A percentile compares a stretch with the other conserved stretches of the same genome.
phyloP scores from a whole-genome alignment of 1,139 yeast species.

The Geotrichum bryndzae region DNA sequence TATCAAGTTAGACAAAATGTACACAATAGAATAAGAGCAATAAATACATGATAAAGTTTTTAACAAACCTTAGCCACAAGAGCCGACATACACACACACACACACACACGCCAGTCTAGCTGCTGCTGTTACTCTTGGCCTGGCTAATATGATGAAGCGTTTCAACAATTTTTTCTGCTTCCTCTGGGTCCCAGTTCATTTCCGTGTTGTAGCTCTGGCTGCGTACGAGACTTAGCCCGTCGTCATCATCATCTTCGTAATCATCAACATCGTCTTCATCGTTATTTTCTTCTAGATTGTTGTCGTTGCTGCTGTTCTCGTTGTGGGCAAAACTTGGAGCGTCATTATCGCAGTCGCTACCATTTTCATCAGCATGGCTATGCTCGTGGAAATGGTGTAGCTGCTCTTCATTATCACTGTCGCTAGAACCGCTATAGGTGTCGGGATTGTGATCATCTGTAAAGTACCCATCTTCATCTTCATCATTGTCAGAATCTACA shows the following conservation, averaged over 20 bases:
- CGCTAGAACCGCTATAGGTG: background rate
- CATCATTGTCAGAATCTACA: conserved; percentile 40
- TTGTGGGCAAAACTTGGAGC: background rate
- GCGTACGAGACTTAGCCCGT: conserved; percentile 34
- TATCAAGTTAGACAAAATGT: background rate
- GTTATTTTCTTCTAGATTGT: conserved; percentile 14
- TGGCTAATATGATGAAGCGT: background rate
- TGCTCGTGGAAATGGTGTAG: background rate
- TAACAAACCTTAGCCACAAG: background rate
- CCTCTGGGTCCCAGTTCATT: conserved; percentile 16
- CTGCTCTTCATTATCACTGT: background rate
- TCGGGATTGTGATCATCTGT: background rate
- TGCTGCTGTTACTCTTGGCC: background rate
- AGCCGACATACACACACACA: background rate
- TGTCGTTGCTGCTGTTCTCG: conserved; percentile 29
- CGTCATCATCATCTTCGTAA: conserved; percentile 24
- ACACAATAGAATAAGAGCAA: background rate
- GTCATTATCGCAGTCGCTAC: background rate
- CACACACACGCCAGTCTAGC: background rate
- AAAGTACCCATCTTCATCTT: conserved; percentile 47
- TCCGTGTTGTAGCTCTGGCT: conserved; percentile 28
- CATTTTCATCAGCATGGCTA: background rate
- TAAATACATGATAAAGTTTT: background rate
- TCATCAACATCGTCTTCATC: conserved; percentile 17
- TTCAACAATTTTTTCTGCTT: conserved; percentile 2